These are phyloP conservation scores for Sphaerulina musiva DNA, from an alignment of 2,329 filamentous ascomycete genomes.

Conservation along the genomic window DNA sequence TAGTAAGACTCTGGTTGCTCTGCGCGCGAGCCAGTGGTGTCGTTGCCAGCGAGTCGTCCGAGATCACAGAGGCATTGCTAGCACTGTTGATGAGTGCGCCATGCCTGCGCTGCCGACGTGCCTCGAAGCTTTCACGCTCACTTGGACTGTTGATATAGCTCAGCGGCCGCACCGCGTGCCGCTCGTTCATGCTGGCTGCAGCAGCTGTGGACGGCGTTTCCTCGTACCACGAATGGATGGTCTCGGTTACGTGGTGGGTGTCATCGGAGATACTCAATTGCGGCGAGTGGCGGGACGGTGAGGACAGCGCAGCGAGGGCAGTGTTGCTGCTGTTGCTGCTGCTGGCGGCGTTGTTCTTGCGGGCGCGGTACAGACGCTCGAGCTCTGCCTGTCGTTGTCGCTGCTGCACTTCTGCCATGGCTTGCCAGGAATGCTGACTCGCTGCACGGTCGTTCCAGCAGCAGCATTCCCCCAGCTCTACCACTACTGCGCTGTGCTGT, in stretches of 20 bases:
- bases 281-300: slow-evolving; percentile 43
- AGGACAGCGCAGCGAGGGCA: slow-evolving; percentile 46
- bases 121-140: slow-evolving; percentile 44
- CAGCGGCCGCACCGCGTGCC: slow-evolving; percentile 60
- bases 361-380: slow-evolving; percentile 33
- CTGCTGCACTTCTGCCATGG: slow-evolving; percentile 8
- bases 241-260: slow-evolving; percentile 88
- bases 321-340: slow-evolving; percentile 3
- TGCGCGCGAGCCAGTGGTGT: slow-evolving; percentile 12
- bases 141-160: slow-evolving; percentile 64
- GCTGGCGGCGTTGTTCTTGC: slow-evolving; percentile 16
- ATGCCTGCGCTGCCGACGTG: slow-evolving; percentile 23
- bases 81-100: slow-evolving; percentile 20
- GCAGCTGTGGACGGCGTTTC: slow-evolving; percentile 9
- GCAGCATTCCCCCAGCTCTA: not conserved
- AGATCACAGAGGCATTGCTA: not conserved
- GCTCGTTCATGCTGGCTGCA: slow-evolving; percentile 40
- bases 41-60: not conserved
- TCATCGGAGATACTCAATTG: slow-evolving; percentile 74
- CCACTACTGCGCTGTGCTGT: not conserved
- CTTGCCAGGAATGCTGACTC: slow-evolving; percentile 5
- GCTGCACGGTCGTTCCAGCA: slow-evolving; percentile 1
- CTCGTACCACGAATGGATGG: slow-evolving; percentile 85
- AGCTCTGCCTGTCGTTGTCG: slow-evolving; percentile 38
- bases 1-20: slow-evolving; percentile 29